A percentile compares a stretch with the other conserved stretches of the same genome.
These are phyloP conservation scores for Xylaria hypoxylon DNA, from an alignment of 2,329 filamentous ascomycete genomes.

Conservation along the genomic window DNA sequence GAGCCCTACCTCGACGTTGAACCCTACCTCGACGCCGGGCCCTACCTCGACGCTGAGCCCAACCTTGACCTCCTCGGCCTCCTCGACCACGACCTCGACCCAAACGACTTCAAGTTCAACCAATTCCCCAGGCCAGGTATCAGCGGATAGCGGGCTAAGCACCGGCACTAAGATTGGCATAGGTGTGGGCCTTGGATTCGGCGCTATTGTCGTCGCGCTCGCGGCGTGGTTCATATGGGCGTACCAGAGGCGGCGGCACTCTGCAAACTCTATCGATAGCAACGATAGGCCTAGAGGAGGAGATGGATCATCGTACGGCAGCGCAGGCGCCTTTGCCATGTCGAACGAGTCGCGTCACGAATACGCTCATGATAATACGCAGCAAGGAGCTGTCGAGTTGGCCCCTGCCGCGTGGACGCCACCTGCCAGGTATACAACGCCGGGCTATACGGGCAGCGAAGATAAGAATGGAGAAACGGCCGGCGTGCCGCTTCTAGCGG, in stretches of 20 bases:
- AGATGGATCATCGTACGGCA: neutral
- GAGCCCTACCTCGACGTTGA: conserved; percentile 35
- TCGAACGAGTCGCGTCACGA: conserved; percentile 16
- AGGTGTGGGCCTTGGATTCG: conserved; percentile 53
- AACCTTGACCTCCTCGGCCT: no score
- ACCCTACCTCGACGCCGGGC: conserved; percentile 17
- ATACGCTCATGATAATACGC: conserved; percentile 45
- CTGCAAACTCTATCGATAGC: conserved; percentile 24
- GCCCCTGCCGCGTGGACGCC: conserved; percentile 36
- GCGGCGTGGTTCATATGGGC: conserved; percentile 48
- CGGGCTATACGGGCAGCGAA: conserved; percentile 24
- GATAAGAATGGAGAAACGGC: conserved; percentile 27
- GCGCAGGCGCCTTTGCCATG: neutral
- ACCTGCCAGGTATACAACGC: conserved; percentile 19
- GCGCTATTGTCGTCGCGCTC: conserved; percentile 41
- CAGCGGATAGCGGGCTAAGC: conserved; percentile 46
- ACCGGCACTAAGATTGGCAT: conserved; percentile 56
- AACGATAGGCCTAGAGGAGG: conserved; percentile 30
- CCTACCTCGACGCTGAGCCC: conserved; percentile 34
- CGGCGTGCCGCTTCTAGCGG: conserved; percentile 43
- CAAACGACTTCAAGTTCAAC: conserved; percentile 25
- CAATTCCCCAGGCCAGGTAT: conserved; percentile 24
- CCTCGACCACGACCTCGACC: conserved; percentile 11
- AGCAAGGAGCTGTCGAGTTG: conserved; percentile 42
- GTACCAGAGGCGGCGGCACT: conserved; percentile 45